Base-by-base conservation (phyloP, 768 basidiomycete species). In the Suillus variegatus region DNA sequence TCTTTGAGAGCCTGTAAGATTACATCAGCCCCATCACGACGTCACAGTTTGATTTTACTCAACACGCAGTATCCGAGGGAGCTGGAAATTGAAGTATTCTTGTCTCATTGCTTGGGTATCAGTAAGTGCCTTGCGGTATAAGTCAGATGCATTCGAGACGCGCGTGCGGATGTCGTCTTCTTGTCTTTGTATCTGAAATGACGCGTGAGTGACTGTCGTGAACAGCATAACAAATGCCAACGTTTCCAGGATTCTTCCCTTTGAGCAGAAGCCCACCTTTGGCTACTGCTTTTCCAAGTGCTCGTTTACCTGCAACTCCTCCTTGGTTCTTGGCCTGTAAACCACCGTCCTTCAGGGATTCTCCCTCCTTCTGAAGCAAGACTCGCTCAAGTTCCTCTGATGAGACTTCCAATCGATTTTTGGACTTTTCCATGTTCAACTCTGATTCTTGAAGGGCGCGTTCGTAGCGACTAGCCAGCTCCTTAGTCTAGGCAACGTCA, bases 81-180 rank as follows among this genome's bases (percentile, higher is more conserved):
- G 80, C 72, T 98, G 97, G 73, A 97, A 92, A 76, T 98, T 97
- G 78, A 97, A 99, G 76, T 98, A 99, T 74, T 99, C 97, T 76
- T 98, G 96, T 67, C 96, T 85, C 80, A 94, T 88, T 6, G 88
- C 81, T 75, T 98, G 95, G 14, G 92, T 94, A 68, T 98, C 95
- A 16, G 86, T 87, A 38, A 97, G 90, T 2, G 94, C 89, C 77
- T 97, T 96, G 64, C 94, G 84, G 73, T 95, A 99, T 40, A 88
- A 86, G 74, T 98, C 97, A 32, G 93, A 94, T 12, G 92, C 88
- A 55, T 81, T 80, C 8, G 94, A 95, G 83, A 99, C 88, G 69
- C 96, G 84, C 38, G 86, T 81, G 64, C 97, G 83, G 60, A 97
- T 88, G 74, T 99, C 97, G 70, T 99, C 97, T 76, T 98, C 97